phyloP scores from a whole-genome alignment of 2,329 filamentous ascomycete genomes.

The Lasiodiplodia sp. region DNA sequence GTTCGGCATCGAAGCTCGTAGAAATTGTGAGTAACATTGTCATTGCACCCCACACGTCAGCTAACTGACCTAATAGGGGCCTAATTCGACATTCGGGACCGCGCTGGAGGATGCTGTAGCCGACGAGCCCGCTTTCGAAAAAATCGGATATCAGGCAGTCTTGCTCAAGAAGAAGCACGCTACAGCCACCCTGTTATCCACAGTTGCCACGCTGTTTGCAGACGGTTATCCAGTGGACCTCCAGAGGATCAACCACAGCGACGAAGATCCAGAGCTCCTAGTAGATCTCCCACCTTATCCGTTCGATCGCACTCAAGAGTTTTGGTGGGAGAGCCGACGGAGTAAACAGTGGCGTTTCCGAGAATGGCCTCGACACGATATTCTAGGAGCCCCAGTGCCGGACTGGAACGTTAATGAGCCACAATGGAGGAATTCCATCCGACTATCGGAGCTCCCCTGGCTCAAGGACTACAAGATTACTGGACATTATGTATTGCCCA shows the following conservation, averaged over 20 bases:
- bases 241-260: constrained; percentile 21
- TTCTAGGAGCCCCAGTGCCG: constrained; percentile 37
- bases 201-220: constrained; percentile 2
- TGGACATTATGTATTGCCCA: constrained; percentile 11
- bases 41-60: too few relatives aligned
- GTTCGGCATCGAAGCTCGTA: constrained; percentile 39
- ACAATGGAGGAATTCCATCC: constrained; percentile 53
- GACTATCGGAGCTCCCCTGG: constrained; percentile 53
- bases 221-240: constrained; percentile 6
- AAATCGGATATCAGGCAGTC: constrained; percentile 1
- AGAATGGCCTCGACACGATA: constrained; percentile 35
- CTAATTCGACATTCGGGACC: constrained; percentile 38
- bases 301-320: constrained; percentile 18
- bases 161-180: constrained; percentile 6
- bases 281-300: constrained; percentile 16
- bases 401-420: constrained; percentile 46
- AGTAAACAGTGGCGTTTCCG: constrained; percentile 34
- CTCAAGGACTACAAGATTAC: constrained; percentile 51
- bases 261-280: constrained; percentile 15
- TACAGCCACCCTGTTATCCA: not conserved
- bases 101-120: not conserved
- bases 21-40: constrained; percentile 33
- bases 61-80: constrained; percentile 32
- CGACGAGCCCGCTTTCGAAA: constrained; percentile 23
- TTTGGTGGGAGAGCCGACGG: constrained; percentile 38